phyloP scores from a whole-genome alignment of 2,329 filamentous ascomycete genomes.

The Talaromyces sp. region DNA sequence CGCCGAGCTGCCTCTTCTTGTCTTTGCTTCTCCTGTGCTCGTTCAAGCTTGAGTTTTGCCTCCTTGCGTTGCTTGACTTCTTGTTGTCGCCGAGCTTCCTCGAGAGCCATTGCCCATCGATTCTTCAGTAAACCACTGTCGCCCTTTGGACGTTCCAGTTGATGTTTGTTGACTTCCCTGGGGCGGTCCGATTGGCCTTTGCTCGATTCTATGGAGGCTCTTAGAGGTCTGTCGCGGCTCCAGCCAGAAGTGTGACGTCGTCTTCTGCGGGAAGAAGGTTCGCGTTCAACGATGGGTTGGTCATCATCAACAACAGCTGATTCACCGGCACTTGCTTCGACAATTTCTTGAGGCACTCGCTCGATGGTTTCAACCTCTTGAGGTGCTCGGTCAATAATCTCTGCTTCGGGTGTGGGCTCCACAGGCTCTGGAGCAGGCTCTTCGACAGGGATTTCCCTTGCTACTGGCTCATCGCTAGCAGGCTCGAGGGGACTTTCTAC shows the following conservation, averaged over 20 bases:
- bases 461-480: background rate
- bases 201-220: constrained; percentile 27
- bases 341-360: constrained; percentile 11
- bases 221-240: constrained; percentile 36
- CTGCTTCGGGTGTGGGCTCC: constrained; percentile 15
- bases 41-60: constrained; percentile 28
- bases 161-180: background rate
- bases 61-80: constrained; percentile 33
- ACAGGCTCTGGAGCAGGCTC: constrained; percentile 9
- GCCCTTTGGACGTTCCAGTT: constrained; percentile 32
- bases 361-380: constrained; percentile 16
- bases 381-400: constrained; percentile 9
- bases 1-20: constrained; percentile 17
- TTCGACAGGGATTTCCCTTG: constrained; percentile 10
- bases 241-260: constrained; percentile 27
- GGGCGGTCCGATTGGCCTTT: constrained; percentile 22
- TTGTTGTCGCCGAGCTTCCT: constrained; percentile 35
- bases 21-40: constrained; percentile 22
- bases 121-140: constrained; percentile 32
- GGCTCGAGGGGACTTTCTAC: constrained; percentile 13
- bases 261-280: constrained; percentile 27
- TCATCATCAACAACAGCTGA: constrained; percentile 18
- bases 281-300: constrained; percentile 12
- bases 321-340: constrained; percentile 11
- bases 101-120: constrained; percentile 34